These are phyloP conservation scores for Guadua angustifolia DNA, from an alignment of 176 grass and related monocot genomes.

Conservation along the genomic window DNA sequence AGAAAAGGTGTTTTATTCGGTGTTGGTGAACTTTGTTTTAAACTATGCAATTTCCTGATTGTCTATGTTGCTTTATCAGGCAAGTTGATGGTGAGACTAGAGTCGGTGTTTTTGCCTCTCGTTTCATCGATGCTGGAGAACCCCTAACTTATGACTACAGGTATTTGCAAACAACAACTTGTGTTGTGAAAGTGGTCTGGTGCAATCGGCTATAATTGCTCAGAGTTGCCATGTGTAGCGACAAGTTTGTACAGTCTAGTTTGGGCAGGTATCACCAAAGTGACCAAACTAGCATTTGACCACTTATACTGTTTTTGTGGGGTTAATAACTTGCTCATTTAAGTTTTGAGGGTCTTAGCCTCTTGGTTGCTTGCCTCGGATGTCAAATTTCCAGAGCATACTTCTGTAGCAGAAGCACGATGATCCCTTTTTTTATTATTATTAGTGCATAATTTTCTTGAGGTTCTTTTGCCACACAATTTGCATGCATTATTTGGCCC, in stretches of 20 bases:
- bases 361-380: background rate
- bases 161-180: constrained; percentile 38
- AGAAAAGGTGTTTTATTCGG: background rate
- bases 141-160: constrained; percentile 87
- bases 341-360: background rate
- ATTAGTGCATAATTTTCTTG: background rate
- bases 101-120: constrained; percentile 76
- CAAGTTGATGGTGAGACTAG: constrained; percentile 87
- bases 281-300: constrained; percentile 22
- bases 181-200: background rate
- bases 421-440: background rate
- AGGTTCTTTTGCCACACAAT: background rate
- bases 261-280: background rate
- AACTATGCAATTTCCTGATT: constrained; percentile 40
- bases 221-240: background rate
- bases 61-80: constrained; percentile 54
- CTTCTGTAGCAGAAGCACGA: background rate
- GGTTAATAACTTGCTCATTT: background rate
- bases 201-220: constrained; percentile 15
- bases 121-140: constrained; percentile 65
- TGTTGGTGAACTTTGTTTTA: constrained; percentile 3
- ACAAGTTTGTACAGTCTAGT: background rate
- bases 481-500: background rate
- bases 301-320: background rate
- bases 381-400: background rate